Evolutionary conservation across 805 yeast species (phyloP).

Genomic region (Tetrapisispora nanseiensis): DNA sequence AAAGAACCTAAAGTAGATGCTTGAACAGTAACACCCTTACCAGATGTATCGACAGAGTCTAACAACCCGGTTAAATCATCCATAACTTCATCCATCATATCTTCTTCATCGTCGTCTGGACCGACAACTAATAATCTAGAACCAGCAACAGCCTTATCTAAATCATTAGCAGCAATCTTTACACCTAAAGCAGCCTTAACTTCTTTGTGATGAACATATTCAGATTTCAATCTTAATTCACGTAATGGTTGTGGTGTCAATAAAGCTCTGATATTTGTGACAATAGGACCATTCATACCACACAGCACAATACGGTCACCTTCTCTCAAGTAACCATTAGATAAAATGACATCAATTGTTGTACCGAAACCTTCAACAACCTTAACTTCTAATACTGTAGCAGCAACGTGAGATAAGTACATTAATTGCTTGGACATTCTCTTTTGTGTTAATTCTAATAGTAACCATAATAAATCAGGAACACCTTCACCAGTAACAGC

Average conservation of each 20-base stretch:
- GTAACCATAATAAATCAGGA: conserved; percentile 93
- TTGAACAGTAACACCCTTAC: conserved; percentile 96
- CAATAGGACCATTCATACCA: conserved; percentile 98
- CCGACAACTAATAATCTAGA: conserved; percentile 91
- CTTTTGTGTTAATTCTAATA: conserved; percentile 92
- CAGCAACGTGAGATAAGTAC: conserved; percentile 84
- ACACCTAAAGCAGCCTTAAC: conserved; percentile 99
- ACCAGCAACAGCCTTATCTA: conserved; percentile 98
- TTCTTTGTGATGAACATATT: conserved; percentile 91
- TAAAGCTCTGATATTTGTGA: conserved; percentile 89
- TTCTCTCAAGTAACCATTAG: conserved; percentile 91
- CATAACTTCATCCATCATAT: conserved; percentile 95
- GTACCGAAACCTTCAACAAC: conserved; percentile 98
- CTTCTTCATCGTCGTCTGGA: conserved; percentile 96
- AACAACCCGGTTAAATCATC: conserved; percentile 91
- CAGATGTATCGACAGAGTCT: conserved; percentile 89
- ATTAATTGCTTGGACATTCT: conserved; percentile 98
- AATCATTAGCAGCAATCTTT: conserved; percentile 93
- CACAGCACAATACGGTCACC: conserved; percentile 94
- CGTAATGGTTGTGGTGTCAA: conserved; percentile 96
- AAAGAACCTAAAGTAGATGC: conserved; percentile 97
- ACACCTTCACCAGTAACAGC: conserved; percentile 99
- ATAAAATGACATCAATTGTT: conserved; percentile 92
- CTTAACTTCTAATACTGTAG: conserved; percentile 94
- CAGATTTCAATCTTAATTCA: conserved; percentile 94